Conservation (phyloP, 805 yeast species). For the Groenewaldozyma tartarivorans region DNA sequence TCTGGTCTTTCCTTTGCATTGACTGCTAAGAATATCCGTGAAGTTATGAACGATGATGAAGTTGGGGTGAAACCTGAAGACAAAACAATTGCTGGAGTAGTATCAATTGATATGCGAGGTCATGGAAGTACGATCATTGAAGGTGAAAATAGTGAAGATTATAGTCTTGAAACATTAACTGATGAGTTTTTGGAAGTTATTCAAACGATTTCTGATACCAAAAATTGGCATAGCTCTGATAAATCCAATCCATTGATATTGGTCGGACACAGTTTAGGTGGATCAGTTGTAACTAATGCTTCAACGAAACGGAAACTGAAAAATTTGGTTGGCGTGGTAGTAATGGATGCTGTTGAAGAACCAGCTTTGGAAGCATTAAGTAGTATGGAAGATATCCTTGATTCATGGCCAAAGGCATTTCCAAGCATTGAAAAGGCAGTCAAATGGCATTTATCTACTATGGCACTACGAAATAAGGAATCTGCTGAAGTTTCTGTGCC, state of each 20-base stretch:
- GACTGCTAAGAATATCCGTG: constrained; percentile 31
- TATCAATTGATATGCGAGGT: constrained; percentile 75
- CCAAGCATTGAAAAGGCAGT: constrained; percentile 48
- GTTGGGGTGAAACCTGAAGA: constrained; percentile 14
- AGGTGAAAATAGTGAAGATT: constrained; percentile 26
- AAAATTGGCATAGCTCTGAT: constrained; percentile 7
- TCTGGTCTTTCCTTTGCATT: constrained; percentile 67
- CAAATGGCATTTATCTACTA: constrained; percentile 67
- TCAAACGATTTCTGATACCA: constrained; percentile 27
- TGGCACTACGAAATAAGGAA: constrained; percentile 41
- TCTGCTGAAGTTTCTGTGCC: constrained; percentile 80
- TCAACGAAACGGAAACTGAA: constrained; percentile 21
- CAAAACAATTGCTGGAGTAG: constrained; percentile 45
- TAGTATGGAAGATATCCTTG: constrained; percentile 59
- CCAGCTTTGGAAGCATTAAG: constrained; percentile 65
- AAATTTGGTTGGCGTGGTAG: constrained; percentile 54
- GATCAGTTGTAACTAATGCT: constrained; percentile 62
- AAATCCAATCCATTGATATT: constrained; percentile 35
- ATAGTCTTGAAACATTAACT: constrained; percentile 42
- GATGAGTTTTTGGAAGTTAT: constrained; percentile 50
- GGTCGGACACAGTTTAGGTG: constrained; percentile 91
- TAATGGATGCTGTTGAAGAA: constrained; percentile 92
- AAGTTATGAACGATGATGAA: constrained; percentile 15
- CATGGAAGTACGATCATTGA: constrained; percentile 52
- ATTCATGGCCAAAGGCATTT: constrained; percentile 56